Evolutionary conservation across 2,329 filamentous ascomycete species (phyloP).

Genomic region (Fusarium mundagurra): DNA sequence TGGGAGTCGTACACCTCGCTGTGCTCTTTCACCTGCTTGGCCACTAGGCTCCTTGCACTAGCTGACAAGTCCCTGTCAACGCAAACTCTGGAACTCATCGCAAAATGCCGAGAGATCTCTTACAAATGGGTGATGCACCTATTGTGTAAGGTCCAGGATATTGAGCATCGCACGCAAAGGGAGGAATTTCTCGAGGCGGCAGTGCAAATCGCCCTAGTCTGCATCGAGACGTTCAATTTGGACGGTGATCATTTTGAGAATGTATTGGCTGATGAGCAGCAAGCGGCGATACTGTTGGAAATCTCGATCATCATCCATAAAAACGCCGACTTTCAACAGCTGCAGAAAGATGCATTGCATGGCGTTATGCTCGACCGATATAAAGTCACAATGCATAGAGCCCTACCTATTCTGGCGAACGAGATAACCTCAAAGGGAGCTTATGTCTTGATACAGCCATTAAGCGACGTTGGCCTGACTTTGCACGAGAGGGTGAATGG

Average conservation of each 20-base stretch:
- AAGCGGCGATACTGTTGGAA: constrained; percentile 28
- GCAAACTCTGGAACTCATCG: not conserved
- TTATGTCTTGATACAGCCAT: constrained; percentile 27
- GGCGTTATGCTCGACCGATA: constrained; percentile 15
- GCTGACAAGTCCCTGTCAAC: not conserved
- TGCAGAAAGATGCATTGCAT: not conserved
- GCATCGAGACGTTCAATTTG: constrained; percentile 26
- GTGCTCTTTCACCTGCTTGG: constrained; percentile 28
- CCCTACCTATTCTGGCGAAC: not conserved
- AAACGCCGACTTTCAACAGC: not conserved
- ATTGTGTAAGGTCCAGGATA: not conserved
- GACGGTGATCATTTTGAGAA: not conserved
- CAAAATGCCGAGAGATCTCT: constrained; percentile 1
- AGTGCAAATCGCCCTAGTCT: constrained; percentile 18
- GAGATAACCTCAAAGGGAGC: not conserved
- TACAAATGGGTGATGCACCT: constrained; percentile 22
- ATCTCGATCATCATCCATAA: constrained; percentile 16
- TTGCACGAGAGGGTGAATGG: constrained; percentile 1
- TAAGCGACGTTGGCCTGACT: constrained; percentile 27
- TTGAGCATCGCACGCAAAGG: constrained; percentile 3
- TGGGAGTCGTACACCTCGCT: constrained; percentile 38
- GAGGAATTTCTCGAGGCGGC: constrained; percentile 3
- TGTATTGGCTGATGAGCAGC: not conserved
- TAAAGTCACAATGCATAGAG: constrained; percentile 13
- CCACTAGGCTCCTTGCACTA: constrained; percentile 26